Evolutionary conservation across 306 rosid species (phyloP).

Genomic region (Pyrus betulifolia): DNA sequence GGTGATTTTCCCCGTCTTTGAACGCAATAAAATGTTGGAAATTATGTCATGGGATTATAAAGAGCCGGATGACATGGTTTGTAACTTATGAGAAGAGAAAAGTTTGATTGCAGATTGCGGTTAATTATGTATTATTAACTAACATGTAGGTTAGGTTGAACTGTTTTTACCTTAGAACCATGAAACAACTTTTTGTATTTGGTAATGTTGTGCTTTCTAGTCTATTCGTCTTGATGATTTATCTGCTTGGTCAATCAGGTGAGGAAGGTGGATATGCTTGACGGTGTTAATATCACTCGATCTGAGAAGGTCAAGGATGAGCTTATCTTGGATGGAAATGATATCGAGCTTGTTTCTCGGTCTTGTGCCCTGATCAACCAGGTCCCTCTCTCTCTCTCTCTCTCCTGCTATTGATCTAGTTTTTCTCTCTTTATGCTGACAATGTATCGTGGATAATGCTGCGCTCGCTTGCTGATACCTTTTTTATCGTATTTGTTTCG

Average conservation of each 20-base stretch:
- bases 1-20: neutral
- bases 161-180: neutral
- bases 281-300: conserved; percentile 51
- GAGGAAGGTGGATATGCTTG: conserved; percentile 79
- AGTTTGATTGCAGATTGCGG: neutral
- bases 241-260: conserved; percentile 35
- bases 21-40: neutral
- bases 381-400: conserved; percentile 18
- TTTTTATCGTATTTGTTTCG: neutral
- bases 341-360: conserved; percentile 71
- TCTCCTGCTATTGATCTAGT: neutral
- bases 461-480: neutral
- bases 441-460: neutral
- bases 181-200: neutral
- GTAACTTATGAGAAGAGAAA: neutral
- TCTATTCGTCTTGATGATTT: neutral
- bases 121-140: neutral
- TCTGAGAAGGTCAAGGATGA: conserved; percentile 88
- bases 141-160: neutral
- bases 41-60: neutral
- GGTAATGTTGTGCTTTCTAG: too few relatives aligned
- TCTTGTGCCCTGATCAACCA: conserved; percentile 71
- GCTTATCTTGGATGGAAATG: conserved; percentile 66
- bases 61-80: too few relatives aligned
- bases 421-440: neutral